Evolutionary conservation across 2,329 filamentous ascomycete genomes (phyloP).

Genomic region (Graphilbum fragrans): DNA sequence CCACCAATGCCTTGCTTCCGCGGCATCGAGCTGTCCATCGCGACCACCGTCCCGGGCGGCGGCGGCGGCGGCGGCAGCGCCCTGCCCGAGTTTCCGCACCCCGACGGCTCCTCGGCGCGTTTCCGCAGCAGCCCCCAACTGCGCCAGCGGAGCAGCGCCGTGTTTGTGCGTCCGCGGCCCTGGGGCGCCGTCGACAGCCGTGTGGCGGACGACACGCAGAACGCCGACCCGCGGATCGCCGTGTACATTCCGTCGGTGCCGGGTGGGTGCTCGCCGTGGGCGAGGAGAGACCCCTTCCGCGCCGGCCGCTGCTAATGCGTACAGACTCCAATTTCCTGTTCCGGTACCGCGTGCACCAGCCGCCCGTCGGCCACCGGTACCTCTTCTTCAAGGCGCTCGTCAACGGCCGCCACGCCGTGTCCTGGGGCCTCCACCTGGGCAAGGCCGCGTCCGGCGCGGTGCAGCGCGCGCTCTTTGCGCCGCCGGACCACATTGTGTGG

Average conservation of each 20-base stretch:
- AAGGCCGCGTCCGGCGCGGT: slow-evolving; percentile 22
- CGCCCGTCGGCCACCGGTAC: slow-evolving; percentile 22
- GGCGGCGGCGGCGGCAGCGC: slow-evolving; percentile 7
- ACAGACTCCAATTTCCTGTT: slow-evolving; percentile 41
- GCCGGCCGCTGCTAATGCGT: not conserved
- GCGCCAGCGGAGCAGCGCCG: not conserved
- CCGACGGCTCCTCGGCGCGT: slow-evolving; percentile 32
- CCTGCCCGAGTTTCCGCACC: slow-evolving; percentile 43
- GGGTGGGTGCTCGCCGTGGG: slow-evolving; percentile 22
- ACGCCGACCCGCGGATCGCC: slow-evolving; percentile 31
- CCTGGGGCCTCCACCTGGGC: slow-evolving; percentile 36
- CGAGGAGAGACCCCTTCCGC: not conserved
- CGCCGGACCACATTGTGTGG: slow-evolving; percentile 26
- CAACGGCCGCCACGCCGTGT: slow-evolving; percentile 38
- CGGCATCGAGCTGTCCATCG: slow-evolving; percentile 33
- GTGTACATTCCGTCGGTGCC: slow-evolving; percentile 45
- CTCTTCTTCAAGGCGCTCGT: slow-evolving; percentile 44
- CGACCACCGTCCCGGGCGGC: slow-evolving; percentile 19
- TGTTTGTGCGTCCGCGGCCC: slow-evolving; percentile 5
- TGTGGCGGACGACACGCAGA: not conserved
- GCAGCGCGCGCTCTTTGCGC: slow-evolving; percentile 33
- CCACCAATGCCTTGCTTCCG: slow-evolving; percentile 36
- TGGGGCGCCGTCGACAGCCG: not conserved
- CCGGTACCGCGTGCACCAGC: slow-evolving; percentile 29
- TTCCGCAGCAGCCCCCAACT: slow-evolving; percentile 14